Evolutionary conservation across 2,329 filamentous ascomycete species (phyloP), one percentile per base, ranked within the genome.

Genomic region (Trichophyton schoenleinii): DNA sequence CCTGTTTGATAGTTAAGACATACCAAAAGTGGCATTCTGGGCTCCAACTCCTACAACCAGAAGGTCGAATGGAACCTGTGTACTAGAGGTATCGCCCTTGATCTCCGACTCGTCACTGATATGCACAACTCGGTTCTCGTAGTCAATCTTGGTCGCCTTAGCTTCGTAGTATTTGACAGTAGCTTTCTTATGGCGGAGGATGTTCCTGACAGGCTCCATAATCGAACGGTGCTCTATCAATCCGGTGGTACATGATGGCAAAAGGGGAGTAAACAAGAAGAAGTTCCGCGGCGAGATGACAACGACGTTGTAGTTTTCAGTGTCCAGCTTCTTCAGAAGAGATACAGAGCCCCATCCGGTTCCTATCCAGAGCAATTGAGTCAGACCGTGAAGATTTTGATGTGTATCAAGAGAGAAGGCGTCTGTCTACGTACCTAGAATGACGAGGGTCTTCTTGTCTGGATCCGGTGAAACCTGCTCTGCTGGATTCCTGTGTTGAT

Each of bases 161-260:
- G 94, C 94, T 82, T 99, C 94, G 82, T 96, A 99, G 83, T 88
- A 99, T 77, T 91, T 94, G 74, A 95, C 94, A 57, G 86, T 83
- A 66, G 89, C 88, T 78, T 89, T 91, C 83, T 97, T 97, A 79
- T 94, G 88, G 71, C 91, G 89, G 68, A 96, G 83, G 75, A 99
- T 96, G 74, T 94, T 90, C 73, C 94, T 90, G 70, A 99, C 87
- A 62, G 94, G 94, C 80, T 99, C 94, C 94, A 99, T 99, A 77
- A 99, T 99, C 72, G 91, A 97, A 74, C 94, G 90, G 80, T 97
- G 94, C 82, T 99, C 94, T 75, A 99, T 94, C 69, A 90, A 88
- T 70, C 94, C 94, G 67, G 92, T 96, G 59, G 94, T 97, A 79
- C 94, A 99, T 72, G 92, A 97, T 66, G 94, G 94, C 64, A 99